Base-by-base conservation (phyloP, 2,329 filamentous ascomycete genomes). In the Coniella vitis region DNA sequence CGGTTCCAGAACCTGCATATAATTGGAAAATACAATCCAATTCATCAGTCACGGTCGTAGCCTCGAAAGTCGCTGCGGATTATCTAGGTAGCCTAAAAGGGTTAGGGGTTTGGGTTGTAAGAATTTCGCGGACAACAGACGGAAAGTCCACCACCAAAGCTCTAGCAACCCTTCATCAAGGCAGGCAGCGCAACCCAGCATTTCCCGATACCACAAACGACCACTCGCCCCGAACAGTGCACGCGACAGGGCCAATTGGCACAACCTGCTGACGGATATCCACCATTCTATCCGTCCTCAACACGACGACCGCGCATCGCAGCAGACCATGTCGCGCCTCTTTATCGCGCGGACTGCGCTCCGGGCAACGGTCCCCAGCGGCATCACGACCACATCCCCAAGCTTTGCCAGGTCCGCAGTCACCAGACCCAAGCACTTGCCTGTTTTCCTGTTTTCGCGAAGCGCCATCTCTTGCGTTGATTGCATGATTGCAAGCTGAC, bases 311-410 rank as follows among this genome's bases (percentile, higher is more conserved):
- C 17, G n/a, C 19, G 22, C 9, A 21, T 7, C 19, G 25, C 4
- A 20, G 10, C 25, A 34, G 37, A 38, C 36, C 12, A 52, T 48
- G 48, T 49, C 42, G 38, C 50, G 48, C 43, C 45, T 48, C 42
- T 42, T 45, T 17, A 17, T 34, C 7, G 48, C 52, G 29, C 48
- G 38, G 46, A 43, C 52, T 4, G 48, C 51, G 22, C 41, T 54
- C 45, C 48, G 49, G 38, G 35, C 52, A 14, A 49, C 42, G 42
- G 16, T 49, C 48, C 49, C 25, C 25, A 29, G 48, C 36, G 51
- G 51, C 31, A 39, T 41, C 37, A 36, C 51, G 31, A 39, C 43
- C 34, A 48, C 51, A 29, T 48, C 22, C 9, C 14, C 37, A 4
- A 22, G 44, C 37, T 29, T 42, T 19, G 45, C 36, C 9, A 53